Evolutionary conservation across 169 alveolate genomes (phyloP).

Genomic region (Plasmodium fragile): DNA sequence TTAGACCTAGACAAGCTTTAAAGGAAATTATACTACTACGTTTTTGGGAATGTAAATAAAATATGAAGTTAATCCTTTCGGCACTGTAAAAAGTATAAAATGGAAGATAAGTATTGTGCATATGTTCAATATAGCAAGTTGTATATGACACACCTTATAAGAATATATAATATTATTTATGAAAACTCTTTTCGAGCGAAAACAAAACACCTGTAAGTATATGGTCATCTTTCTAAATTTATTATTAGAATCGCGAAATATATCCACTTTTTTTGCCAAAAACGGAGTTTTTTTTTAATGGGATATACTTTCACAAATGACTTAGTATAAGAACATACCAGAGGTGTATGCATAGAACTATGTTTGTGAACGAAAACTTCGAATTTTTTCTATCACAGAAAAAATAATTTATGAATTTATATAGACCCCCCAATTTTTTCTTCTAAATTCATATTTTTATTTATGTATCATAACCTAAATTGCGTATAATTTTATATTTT

Average conservation of each 20-base stretch:
- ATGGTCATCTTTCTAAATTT: background rate
- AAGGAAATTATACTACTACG: background rate
- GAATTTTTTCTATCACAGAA: background rate
- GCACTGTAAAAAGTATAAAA: background rate
- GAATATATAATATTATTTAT: background rate
- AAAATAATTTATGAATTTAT: background rate
- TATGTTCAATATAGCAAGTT: background rate
- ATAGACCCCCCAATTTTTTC: background rate
- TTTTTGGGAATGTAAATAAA: background rate
- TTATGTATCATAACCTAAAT: background rate
- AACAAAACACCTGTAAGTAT: background rate
- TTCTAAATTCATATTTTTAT: background rate
- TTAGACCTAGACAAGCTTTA: background rate
- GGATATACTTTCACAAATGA: background rate
- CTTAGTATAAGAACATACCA: background rate
- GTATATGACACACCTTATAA: background rate
- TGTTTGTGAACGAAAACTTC: background rate
- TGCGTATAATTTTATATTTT: background rate
- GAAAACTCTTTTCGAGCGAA: background rate
- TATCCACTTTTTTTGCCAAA: background rate
- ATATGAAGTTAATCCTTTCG: background rate
- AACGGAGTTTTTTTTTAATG: background rate
- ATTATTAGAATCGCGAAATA: background rate
- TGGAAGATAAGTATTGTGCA: background rate
- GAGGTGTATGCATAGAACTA: background rate